Evolutionary conservation across 2,329 filamentous ascomycete genomes (phyloP), one percentile per base, ranked within the genome.

Genomic region (Xylariales sp.): DNA sequence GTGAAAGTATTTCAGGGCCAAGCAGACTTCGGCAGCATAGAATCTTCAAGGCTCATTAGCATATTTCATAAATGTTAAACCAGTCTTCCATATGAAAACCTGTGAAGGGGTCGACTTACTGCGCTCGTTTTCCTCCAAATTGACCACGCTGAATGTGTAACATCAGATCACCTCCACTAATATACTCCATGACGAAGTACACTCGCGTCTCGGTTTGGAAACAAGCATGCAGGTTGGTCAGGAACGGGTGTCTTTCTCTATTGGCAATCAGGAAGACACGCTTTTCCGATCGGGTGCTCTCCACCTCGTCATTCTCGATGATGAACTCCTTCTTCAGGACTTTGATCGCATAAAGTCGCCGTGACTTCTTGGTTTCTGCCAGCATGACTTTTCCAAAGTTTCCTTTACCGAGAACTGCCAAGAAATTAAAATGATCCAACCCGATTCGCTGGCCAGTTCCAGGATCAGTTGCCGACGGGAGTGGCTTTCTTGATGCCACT

Each of bases 311-410:
- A 49, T 98, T 95, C 61, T 98, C 94, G 45, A 98, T 98, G 58
- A 98, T 98, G 62, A 98, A 98, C 62, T 98, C 93, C 69, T 98
- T 98, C 77, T 98, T 98, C 51, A 98, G 70, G 25, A 98, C 93
- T 67, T 98, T 98, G 65, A 98, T 98, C 40, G 93, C 93, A 60
- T 97, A 98, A 6, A 98, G 73, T 61, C 91, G 86, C 63, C 90
- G 88, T 8, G 86, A 82, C 39, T 81, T 82, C 72, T 98, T 98
- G 2, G 93, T 95, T 67, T 98, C 94, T 3, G 93, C 93, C 62
- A 98, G 72, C 93, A 98, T 98, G 66, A 98, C 93, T 67, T 98
- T 98, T 62, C 93, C 93, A 59, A 98, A 98, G 67, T 98, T 98
- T 69, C 93, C 93, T 67, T 98, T 98, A 58, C 93, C 93, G 48